Base-by-base conservation (phyloP, 2,329 filamentous ascomycete genomes). In the Neofusicoccum kwambonambiense region DNA sequence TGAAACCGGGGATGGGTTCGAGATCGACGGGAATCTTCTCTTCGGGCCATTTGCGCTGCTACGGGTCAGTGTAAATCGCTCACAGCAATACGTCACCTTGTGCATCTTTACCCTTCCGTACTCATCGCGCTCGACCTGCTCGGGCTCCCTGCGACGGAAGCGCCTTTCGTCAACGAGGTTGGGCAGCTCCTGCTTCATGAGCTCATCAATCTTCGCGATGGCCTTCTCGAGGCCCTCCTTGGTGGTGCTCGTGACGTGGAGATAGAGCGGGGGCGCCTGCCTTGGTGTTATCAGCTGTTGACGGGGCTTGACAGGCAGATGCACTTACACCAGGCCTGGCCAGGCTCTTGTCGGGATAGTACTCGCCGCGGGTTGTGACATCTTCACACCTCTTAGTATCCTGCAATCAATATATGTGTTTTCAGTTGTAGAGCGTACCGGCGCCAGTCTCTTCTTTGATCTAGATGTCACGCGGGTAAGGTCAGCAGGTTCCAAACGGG, bases 381-480 rank as follows among this genome's bases (percentile, higher is more conserved):
- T 99, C 95, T 98, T 93, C 80, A 81, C 77, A 82, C 76, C 82
- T 75, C 86, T 87, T 82, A 88, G 86, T 83, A 86, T 82, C 82
- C 77, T 81, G 79, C 78, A 80, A 72, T 77, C 71, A 75, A 68
- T 83, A 87, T 71, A 87, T 92, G 22, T 83, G 87, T 75, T 82
- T 89, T 68, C 87, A 87, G 64, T 86, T 87, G 64, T 86, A 91
- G 87, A 85, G 83, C 93, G 89, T 99, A 99, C 95, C 95, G 86
- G 95, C 94, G 86, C 95, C 95, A 89, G 94, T 98, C 76, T 97
- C 92, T 84, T 97, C 94, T 90, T 97, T 96, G 76, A 99, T 99
- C 95, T 99, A 93, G 74, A 91, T 90, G 81, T 88, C 89, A 95
- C 87, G 88, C 85, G 89, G 81, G 81, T 82, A 85, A 89, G 87